Percentiles rank a stretch among this genome's conserved stretches.
Evolutionary conservation across 805 yeast genomes (phyloP).

Genomic region (Blastobotrys mokoenaii): DNA sequence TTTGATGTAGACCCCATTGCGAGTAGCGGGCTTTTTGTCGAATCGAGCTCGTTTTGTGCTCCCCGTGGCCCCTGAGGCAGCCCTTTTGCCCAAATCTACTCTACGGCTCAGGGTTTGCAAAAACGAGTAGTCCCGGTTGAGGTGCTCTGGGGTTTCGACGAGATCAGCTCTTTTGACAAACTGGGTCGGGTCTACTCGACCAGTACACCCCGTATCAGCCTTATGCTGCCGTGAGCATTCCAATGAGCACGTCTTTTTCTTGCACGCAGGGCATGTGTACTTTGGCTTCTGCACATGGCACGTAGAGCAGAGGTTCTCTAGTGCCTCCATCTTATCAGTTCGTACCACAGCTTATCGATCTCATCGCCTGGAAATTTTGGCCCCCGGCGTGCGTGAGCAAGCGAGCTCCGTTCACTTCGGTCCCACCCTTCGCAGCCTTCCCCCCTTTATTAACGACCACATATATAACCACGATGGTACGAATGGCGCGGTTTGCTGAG

Average conservation of each 20-base stretch:
- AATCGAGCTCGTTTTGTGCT: slow-evolving; percentile 4
- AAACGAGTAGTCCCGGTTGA: slow-evolving; percentile 81
- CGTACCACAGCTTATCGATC: too few species aligned
- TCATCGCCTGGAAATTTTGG: too few species aligned
- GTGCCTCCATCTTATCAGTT: slow-evolving; percentile 1
- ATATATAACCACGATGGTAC: background rate
- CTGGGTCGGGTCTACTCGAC: slow-evolving; percentile 50
- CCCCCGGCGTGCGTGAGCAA: background rate
- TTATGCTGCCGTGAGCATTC: slow-evolving; percentile 69
- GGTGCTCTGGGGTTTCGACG: slow-evolving; percentile 32
- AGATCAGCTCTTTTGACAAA: slow-evolving; percentile 46
- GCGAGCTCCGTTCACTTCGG: background rate
- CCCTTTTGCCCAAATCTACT: slow-evolving; percentile 45
- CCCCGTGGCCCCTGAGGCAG: slow-evolving; percentile 29
- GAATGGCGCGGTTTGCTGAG: too few species aligned
- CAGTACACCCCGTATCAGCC: slow-evolving; percentile 52
- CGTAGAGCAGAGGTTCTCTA: slow-evolving; percentile 34
- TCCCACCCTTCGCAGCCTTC: background rate
- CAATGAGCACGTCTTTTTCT: slow-evolving; percentile 55
- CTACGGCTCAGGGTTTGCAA: slow-evolving; percentile 51
- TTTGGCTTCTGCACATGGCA: slow-evolving; percentile 40
- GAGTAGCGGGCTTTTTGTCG: background rate
- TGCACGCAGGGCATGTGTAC: slow-evolving; percentile 80
- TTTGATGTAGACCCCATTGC: slow-evolving; percentile 61
- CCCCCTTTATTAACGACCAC: background rate